A percentile compares a stretch with the other conserved stretches of the same genome.
Evolutionary conservation across 2,329 filamentous ascomycete species (phyloP).

Genomic region (Erysiphe neolycopersici): DNA sequence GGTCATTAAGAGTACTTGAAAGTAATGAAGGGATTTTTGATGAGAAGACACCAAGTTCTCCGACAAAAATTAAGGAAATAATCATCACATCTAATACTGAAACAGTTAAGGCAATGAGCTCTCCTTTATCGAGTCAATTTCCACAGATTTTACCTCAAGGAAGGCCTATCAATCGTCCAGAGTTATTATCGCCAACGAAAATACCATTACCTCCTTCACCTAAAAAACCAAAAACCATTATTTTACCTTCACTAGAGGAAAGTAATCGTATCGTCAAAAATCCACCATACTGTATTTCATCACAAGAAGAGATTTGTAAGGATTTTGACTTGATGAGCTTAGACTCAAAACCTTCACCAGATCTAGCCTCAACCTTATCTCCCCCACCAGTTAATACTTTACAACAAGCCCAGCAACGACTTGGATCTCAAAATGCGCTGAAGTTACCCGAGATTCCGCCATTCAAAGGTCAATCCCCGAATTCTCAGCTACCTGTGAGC

Average conservation of each 20-base stretch:
- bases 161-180: slow-evolving; percentile 20
- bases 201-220: slow-evolving; percentile 33
- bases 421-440: slow-evolving; percentile 12
- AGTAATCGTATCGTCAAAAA: slow-evolving; percentile 22
- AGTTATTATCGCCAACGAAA: slow-evolving; percentile 25
- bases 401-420: slow-evolving; percentile 1
- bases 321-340: slow-evolving; percentile 33
- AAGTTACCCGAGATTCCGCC: slow-evolving; percentile 15
- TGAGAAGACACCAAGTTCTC: slow-evolving; percentile 24
- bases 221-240: slow-evolving; percentile 23
- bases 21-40: slow-evolving; percentile 21
- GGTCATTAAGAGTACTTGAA: slow-evolving; percentile 28
- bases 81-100: slow-evolving; percentile 16
- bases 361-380: slow-evolving; percentile 4
- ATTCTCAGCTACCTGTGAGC: slow-evolving; percentile 12
- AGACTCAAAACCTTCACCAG: slow-evolving; percentile 10
- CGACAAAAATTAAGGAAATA: slow-evolving; percentile 22
- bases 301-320: slow-evolving; percentile 35
- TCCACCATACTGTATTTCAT: slow-evolving; percentile 30
- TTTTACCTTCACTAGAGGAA: slow-evolving; percentile 13
- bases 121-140: slow-evolving; percentile 20
- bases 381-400: neutral
- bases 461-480: slow-evolving; percentile 11
- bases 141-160: slow-evolving; percentile 33
- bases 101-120: slow-evolving; percentile 25